phyloP scores from a whole-genome alignment of 1,284 basidiomycete species.

The Irpex rosettiformis region DNA sequence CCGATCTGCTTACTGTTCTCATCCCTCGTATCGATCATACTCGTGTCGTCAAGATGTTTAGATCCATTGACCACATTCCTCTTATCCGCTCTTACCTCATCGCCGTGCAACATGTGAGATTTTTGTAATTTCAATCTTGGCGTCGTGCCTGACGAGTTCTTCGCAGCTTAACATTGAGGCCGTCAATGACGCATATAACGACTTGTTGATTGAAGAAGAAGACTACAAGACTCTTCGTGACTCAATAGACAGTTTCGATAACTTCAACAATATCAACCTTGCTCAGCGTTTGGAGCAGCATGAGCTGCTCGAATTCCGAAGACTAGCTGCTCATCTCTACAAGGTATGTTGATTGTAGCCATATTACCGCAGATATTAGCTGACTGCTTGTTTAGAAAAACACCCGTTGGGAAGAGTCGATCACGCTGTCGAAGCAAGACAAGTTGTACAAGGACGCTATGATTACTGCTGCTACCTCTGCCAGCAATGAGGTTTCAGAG shows the following conservation, averaged over 20 bases:
- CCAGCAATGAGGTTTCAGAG: conserved; percentile 83
- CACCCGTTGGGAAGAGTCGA: conserved; percentile 91
- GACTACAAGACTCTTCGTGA: conserved; percentile 96
- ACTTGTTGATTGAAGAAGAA: conserved; percentile 97
- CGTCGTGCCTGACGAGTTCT: no score
- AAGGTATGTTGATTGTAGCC: conserved; percentile 53
- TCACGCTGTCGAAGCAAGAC: conserved; percentile 92
- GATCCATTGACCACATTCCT: conserved; percentile 93
- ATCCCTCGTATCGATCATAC: conserved; percentile 93
- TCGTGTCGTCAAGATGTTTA: conserved; percentile 95
- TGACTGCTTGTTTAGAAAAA: conserved; percentile 67
- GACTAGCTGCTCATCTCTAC: conserved; percentile 94
- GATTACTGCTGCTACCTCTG: conserved; percentile 86
- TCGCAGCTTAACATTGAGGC: conserved; percentile 88
- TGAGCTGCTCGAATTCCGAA: conserved; percentile 92
- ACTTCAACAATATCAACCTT: conserved; percentile 91
- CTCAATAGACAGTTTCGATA: conserved; percentile 96
- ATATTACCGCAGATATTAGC: background rate
- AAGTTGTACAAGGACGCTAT: conserved; percentile 97
- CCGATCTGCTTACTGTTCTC: conserved; percentile 90
- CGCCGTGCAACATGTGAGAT: conserved; percentile 85
- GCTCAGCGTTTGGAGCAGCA: conserved; percentile 88
- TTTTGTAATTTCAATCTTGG: no score
- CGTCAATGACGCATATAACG: conserved; percentile 97
- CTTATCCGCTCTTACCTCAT: conserved; percentile 96